These are phyloP conservation scores for Xylariaceae sp. DNA, from an alignment of 2,329 filamentous ascomycete species.

Conservation along the genomic window DNA sequence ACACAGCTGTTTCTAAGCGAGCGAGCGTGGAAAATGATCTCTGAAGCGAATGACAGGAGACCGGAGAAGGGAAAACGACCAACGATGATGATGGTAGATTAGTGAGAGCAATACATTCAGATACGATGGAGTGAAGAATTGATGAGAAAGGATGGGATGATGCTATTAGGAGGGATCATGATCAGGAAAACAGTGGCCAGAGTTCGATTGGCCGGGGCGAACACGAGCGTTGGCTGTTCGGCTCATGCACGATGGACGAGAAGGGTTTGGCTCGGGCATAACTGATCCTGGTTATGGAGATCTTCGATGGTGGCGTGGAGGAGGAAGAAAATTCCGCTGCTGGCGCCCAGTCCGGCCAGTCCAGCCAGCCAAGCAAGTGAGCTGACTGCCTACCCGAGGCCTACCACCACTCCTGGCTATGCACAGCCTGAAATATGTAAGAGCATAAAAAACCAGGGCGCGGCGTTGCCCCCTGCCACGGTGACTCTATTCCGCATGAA, in stretches of 20 bases:
- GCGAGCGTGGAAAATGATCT: conserved; percentile 23
- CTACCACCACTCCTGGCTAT: too few relatives aligned
- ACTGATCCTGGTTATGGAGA: conserved; percentile 11
- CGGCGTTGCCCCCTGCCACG: too few relatives aligned
- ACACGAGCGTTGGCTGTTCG: conserved; percentile 19
- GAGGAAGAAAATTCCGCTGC: neutral
- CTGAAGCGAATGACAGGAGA: conserved; percentile 29
- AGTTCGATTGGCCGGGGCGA: conserved; percentile 15
- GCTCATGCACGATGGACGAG: conserved; percentile 16
- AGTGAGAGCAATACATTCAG: conserved; percentile 12
- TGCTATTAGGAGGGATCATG: conserved; percentile 5
- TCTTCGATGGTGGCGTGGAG: conserved; percentile 1
- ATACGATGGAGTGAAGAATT: conserved; percentile 14
- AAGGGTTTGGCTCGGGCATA: conserved; percentile 19
- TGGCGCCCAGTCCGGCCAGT: neutral
- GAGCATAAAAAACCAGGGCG: too few relatives aligned
- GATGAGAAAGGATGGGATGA: conserved; percentile 13
- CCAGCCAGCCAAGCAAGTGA: too few relatives aligned
- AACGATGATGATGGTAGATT: conserved; percentile 27
- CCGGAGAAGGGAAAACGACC: conserved; percentile 20
- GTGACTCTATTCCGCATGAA: too few relatives aligned
- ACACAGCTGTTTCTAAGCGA: conserved; percentile 17
- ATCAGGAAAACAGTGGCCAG: conserved; percentile 12
- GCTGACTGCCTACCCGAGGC: too few relatives aligned
- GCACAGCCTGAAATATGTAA: too few relatives aligned